These are phyloP conservation scores for Cardamine chenopodiifolia DNA, from an alignment of 345 rosid species.

Conservation along the genomic window DNA sequence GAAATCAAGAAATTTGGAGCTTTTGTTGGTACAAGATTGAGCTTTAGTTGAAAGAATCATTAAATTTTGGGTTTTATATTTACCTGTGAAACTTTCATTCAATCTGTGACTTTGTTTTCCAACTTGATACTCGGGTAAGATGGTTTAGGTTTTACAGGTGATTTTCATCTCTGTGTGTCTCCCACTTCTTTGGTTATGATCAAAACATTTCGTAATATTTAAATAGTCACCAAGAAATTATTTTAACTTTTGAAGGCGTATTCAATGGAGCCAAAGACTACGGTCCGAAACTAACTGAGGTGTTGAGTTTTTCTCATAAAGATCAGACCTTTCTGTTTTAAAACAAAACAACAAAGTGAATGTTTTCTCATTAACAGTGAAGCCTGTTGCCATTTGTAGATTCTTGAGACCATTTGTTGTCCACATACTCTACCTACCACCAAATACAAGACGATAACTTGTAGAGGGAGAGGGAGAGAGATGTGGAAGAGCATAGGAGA, in stretches of 20 bases:
- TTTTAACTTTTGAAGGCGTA: not conserved
- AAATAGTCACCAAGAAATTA: not conserved
- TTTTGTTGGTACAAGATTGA: not conserved
- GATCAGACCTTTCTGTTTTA: not conserved
- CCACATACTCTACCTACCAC: conserved; percentile 25
- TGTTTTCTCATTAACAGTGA: not conserved
- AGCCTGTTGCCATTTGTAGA: not conserved
- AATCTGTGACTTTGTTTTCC: not conserved
- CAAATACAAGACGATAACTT: not conserved
- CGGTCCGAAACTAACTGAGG: conserved; percentile 6
- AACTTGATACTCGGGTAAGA: too few relatives aligned
- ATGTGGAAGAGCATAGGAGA: conserved; percentile 48
- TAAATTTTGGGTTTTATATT: not conserved
- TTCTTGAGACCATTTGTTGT: not conserved
- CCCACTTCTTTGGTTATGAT: not conserved
- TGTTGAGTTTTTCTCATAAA: not conserved
- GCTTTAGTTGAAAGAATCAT: too few relatives aligned
- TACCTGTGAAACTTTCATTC: not conserved
- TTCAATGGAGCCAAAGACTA: conserved; percentile 19
- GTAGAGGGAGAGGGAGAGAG: conserved; percentile 19
- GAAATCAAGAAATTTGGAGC: not conserved
- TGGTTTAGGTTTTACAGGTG: not conserved
- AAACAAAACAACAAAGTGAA: not conserved
- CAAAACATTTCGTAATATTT: not conserved
- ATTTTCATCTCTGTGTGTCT: too few relatives aligned